Evolutionary conservation across 2,329 filamentous ascomycete genomes (phyloP), one percentile per base, ranked within the genome.

Genomic region (Penicillium brasilianum): DNA sequence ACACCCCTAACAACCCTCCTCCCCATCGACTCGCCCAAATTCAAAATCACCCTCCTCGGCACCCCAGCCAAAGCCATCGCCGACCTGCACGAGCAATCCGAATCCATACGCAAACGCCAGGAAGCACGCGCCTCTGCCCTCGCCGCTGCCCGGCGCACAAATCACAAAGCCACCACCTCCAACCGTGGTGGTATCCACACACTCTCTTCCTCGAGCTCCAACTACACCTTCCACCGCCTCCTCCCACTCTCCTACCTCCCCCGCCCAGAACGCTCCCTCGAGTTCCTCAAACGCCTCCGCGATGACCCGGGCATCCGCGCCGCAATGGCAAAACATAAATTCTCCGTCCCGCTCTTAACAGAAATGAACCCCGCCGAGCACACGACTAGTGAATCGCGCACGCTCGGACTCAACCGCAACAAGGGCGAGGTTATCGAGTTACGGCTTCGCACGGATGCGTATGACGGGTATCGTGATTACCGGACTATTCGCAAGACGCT

Each of bases 401-500:
- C 91, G 1, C 79, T 98, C 0, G 95, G 95, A 0, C 76, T 98
- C 43, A 99, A 99, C 74, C 83, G 92, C 11, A 97, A 98, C 73
- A 78, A 83, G 2, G 95, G 95, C 62, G 90, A 97, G 76, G 91
- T 92, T 1, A 97, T 99, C 59, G 93, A 98, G 82, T 78, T 99
- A 63, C 83, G 95, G 0, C 79, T 99, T 37, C 83, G 95, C n/a
- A 98, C 95, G 1, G 95, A 99, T 78, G 91, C 91, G 2, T 92
- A 95, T 74, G 93, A 97, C 75, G 95, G 95, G 0, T 98, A 97
- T 72, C 82, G 95, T 39, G 92, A 97, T 74, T 99, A 98, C 79
- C 89, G 90, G 69, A 93, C 90, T 0, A 96, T 99, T 52, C 86
- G 95, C 55, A 91, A 91, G 69, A 98, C 95, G 49, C 82, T 99